phyloP scores from a whole-genome alignment of 2,329 filamentous ascomycete species.

The Tolypocladium inflatum region DNA sequence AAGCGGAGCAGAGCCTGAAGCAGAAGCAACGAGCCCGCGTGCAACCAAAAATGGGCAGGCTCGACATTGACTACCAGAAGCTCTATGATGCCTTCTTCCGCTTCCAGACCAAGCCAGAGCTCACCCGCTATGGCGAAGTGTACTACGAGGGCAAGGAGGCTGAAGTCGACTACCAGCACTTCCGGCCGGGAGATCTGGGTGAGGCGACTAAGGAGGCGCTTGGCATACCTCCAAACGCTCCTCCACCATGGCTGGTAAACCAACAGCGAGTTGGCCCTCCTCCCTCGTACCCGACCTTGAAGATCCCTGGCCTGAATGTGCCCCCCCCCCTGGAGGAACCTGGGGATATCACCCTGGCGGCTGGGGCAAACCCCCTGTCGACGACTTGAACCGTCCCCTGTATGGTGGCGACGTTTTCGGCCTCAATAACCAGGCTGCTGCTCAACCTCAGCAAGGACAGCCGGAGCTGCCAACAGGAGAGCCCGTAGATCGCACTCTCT shows the following conservation, averaged over 20 bases:
- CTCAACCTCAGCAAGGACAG: slow-evolving; percentile 26
- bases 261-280: slow-evolving; percentile 90
- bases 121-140: slow-evolving; percentile 95
- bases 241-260: slow-evolving; percentile 95
- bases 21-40: slow-evolving; percentile 94
- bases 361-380: slow-evolving; percentile 91
- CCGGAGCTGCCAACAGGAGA: slow-evolving; percentile 48
- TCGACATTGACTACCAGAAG: slow-evolving; percentile 98
- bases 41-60: slow-evolving; percentile 88
- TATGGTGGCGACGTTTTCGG: slow-evolving; percentile 96
- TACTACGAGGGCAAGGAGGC: slow-evolving; percentile 99
- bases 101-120: slow-evolving; percentile 89
- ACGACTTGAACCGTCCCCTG: slow-evolving; percentile 83
- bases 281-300: slow-evolving; percentile 89
- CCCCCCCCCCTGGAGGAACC: slow-evolving; percentile 79
- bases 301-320: slow-evolving; percentile 88
- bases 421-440: slow-evolving; percentile 41
- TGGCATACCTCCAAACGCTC: slow-evolving; percentile 85
- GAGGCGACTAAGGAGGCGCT: slow-evolving; percentile 87
- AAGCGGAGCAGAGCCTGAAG: slow-evolving; percentile 83
- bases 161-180: slow-evolving; percentile 86
- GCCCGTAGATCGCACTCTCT: slow-evolving; percentile 75
- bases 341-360: slow-evolving; percentile 96
- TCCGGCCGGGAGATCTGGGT: slow-evolving; percentile 81
- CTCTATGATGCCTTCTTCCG: slow-evolving; percentile 98